These are phyloP conservation scores for Phytophthora sp. DNA, from an alignment of 352 stramenopile species.

Conservation along the genomic window DNA sequence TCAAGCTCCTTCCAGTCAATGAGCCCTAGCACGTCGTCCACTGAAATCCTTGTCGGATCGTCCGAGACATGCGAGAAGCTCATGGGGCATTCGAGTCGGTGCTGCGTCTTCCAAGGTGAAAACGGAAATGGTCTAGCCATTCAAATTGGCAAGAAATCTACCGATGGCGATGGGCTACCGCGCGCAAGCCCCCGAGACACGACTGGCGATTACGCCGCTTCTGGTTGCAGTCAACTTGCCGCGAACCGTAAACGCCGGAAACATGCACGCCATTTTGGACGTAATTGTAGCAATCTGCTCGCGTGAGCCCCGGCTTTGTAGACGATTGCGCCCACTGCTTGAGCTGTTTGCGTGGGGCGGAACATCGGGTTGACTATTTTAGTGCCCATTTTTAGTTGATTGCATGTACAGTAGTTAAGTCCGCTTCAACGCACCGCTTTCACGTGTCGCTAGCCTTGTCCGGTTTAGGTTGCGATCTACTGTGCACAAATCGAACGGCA, in stretches of 20 bases:
- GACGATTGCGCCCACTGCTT: slow-evolving; percentile 10
- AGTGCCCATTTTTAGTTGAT: slow-evolving; percentile 4
- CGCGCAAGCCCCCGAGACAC: slow-evolving; percentile 33
- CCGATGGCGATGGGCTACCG: slow-evolving; percentile 13
- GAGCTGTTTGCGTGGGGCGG: not conserved
- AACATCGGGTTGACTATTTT: slow-evolving; percentile 8
- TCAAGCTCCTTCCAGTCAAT: slow-evolving; percentile 48
- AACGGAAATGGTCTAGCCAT: slow-evolving; percentile 23
- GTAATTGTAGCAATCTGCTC: not conserved
- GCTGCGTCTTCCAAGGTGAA: slow-evolving; percentile 23
- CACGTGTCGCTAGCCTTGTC: not conserved
- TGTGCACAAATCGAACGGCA: no score
- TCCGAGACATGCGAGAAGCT: slow-evolving; percentile 35
- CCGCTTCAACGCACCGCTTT: no score
- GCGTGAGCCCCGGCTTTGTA: slow-evolving; percentile 3
- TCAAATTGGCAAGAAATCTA: no score
- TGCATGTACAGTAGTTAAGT: no score
- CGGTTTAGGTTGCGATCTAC: not conserved
- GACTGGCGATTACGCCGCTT: slow-evolving; percentile 31
- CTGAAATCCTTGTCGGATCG: slow-evolving; percentile 33
- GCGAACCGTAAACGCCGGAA: slow-evolving; percentile 24
- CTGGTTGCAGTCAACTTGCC: slow-evolving; percentile 20
- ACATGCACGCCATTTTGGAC: slow-evolving; percentile 5
- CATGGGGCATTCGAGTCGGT: slow-evolving; percentile 31
- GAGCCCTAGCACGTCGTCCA: slow-evolving; percentile 37